Percentiles rank a stretch among this genome's conserved stretches.
Conservation (phyloP, 164 flowering plant genomes). For the Pachysandra terminalis region DNA sequence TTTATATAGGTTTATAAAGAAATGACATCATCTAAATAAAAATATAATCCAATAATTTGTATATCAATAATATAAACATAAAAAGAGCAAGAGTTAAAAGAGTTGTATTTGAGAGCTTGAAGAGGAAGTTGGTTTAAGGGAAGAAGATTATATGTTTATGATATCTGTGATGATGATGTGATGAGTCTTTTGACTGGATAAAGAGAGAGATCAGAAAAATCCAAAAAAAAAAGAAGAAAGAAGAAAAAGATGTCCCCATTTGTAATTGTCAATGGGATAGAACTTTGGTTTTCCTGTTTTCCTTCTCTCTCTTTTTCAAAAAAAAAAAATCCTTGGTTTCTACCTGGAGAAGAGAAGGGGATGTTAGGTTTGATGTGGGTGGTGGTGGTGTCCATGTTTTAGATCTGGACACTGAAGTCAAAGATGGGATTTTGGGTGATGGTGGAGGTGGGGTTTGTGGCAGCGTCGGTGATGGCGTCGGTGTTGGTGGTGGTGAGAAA, state of each 20-base stretch:
- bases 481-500: conserved; percentile 60
- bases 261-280: conserved; percentile 16
- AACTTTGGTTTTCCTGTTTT: too few relatives aligned
- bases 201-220: conserved; percentile 18
- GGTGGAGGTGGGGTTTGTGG: conserved; percentile 16
- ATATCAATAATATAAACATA: too few relatives aligned
- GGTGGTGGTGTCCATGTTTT: conserved; percentile 43
- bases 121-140: conserved; percentile 7
- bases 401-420: conserved; percentile 59
- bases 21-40: too few relatives aligned
- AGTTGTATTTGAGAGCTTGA: too few relatives aligned
- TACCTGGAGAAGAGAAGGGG: conserved; percentile 14
- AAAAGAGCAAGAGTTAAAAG: too few relatives aligned
- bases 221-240: not conserved
- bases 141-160: conserved; percentile 19
- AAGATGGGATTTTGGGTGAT: conserved; percentile 48
- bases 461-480: conserved; percentile 31
- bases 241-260: conserved; percentile 6
- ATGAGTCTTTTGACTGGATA: conserved; percentile 32
- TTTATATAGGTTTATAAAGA: too few relatives aligned
- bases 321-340: conserved; percentile 34
- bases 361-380: conserved; percentile 25
- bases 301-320: too few relatives aligned
- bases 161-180: conserved; percentile 11
- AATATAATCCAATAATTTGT: too few relatives aligned